Evolutionary conservation across 352 stramenopile genomes (phyloP).

Genomic region (Phytophthora pini): DNA sequence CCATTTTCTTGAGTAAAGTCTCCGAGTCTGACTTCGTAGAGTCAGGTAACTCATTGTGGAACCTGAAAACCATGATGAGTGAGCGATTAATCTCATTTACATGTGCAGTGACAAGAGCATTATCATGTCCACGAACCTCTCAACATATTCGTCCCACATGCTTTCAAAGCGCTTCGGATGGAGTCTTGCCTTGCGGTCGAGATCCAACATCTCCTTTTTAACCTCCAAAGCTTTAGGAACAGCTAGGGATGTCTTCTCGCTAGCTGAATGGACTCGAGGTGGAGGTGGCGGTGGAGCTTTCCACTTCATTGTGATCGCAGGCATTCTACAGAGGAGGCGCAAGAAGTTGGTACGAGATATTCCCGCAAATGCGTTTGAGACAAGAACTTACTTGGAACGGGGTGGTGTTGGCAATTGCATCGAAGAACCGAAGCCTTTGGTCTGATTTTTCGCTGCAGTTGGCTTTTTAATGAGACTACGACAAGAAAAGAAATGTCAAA

Average conservation of each 20-base stretch:
- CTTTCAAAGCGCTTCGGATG: constrained; percentile 76
- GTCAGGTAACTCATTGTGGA: constrained; percentile 33
- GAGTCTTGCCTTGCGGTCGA: constrained; percentile 53
- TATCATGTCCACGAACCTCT: constrained; percentile 46
- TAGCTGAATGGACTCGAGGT: constrained; percentile 6
- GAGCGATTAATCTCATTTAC: neutral
- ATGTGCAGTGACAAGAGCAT: too few species aligned
- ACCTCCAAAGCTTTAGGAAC: constrained; percentile 15
- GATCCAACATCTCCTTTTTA: constrained; percentile 31
- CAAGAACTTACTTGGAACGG: constrained; percentile 23
- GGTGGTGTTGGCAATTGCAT: constrained; percentile 13
- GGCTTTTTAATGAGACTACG: constrained; percentile 30
- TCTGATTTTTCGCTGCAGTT: neutral
- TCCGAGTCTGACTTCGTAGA: constrained; percentile 28
- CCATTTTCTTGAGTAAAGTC: constrained; percentile 51
- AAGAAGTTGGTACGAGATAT: neutral
- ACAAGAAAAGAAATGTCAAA: neutral
- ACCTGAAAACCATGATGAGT: constrained; percentile 23
- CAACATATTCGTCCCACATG: constrained; percentile 80
- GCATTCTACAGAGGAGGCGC: constrained; percentile 45
- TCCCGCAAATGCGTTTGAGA: neutral
- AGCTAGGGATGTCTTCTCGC: constrained; percentile 19
- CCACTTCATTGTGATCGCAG: constrained; percentile 74
- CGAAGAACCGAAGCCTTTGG: neutral
- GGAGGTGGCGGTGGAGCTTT: constrained; percentile 35